Evolutionary conservation across 495 filamentous ascomycete species (phyloP).

Genomic region (Aspergillus conjunctus): DNA sequence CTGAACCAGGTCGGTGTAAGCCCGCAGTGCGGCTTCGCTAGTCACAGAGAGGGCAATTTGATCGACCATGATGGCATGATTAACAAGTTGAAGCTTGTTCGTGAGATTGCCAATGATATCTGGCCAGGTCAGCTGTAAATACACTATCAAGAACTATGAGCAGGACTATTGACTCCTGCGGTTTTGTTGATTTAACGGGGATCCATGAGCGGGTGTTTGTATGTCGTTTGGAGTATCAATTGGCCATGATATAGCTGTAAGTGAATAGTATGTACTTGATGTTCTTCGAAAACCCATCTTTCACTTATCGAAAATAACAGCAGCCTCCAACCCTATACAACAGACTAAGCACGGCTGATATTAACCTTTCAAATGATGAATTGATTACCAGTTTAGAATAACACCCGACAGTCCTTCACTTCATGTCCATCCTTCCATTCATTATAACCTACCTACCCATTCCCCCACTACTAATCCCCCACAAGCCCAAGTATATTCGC

Average conservation of each 20-base stretch:
- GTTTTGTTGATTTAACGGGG: not conserved
- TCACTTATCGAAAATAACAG: too few relatives aligned
- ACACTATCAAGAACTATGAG: not conserved
- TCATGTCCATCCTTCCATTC: too few relatives aligned
- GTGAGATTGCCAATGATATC: constrained; percentile 70
- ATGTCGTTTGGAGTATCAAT: not conserved
- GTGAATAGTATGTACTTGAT: not conserved
- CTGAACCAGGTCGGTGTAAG: constrained; percentile 69
- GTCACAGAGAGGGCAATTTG: constrained; percentile 67
- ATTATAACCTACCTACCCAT: too few relatives aligned
- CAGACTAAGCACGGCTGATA: too few relatives aligned
- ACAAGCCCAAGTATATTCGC: too few relatives aligned
- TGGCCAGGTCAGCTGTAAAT: constrained; percentile 64
- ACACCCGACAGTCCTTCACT: too few relatives aligned
- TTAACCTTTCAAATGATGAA: too few relatives aligned
- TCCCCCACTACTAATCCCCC: too few relatives aligned
- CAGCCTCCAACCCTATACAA: not conserved
- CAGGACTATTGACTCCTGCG: constrained; percentile 4
- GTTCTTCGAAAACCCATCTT: too few relatives aligned
- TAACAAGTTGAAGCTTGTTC: constrained; percentile 66
- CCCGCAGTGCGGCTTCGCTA: constrained; percentile 82
- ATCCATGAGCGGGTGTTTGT: not conserved
- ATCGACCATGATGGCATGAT: constrained; percentile 68
- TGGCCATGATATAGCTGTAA: not conserved
- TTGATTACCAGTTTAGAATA: too few relatives aligned